Conservation (phyloP, 257 asterid species). For the Jasminum sambac region DNA sequence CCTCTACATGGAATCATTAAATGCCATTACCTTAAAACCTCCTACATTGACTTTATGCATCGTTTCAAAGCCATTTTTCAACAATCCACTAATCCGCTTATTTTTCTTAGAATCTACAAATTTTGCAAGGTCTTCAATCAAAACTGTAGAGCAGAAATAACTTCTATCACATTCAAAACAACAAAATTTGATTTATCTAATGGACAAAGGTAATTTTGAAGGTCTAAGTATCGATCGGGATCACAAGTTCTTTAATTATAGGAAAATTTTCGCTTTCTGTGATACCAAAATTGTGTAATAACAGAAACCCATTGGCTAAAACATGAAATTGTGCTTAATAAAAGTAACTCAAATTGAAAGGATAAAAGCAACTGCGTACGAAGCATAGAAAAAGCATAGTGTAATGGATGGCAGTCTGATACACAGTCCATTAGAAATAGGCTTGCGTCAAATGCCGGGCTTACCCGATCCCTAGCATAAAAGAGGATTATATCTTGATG, state of each 20-base stretch:
- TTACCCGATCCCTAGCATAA: too few relatives aligned
- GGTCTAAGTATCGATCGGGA: conserved; percentile 49
- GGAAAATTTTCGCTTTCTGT: conserved; percentile 20
- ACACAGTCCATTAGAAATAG: too few relatives aligned
- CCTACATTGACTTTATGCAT: conserved; percentile 80
- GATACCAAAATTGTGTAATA: conserved; percentile 53
- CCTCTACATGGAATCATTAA: conserved; percentile 94
- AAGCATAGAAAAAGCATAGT: too few relatives aligned
- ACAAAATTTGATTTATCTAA: conserved; percentile 47
- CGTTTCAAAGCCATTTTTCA: conserved; percentile 73
- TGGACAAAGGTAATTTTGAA: conserved; percentile 61
- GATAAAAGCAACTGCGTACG: conserved; percentile 77
- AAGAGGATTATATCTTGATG: too few relatives aligned
- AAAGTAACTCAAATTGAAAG: conserved; percentile 27
- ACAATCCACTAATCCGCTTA: conserved; percentile 52
- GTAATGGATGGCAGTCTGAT: too few relatives aligned
- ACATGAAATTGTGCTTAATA: conserved; percentile 68
- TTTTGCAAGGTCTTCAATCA: too few relatives aligned
- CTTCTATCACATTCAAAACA: conserved; percentile 80
- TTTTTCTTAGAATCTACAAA: too few relatives aligned
- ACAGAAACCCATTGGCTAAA: conserved; percentile 65
- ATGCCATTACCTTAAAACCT: conserved; percentile 89
- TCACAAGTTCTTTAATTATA: conserved; percentile 64
- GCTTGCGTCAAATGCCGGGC: too few relatives aligned
- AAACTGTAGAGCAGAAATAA: too few relatives aligned